Evolutionary conservation across 306 rosid species (phyloP).

Genomic region (Hylodesmum podocarpum): DNA sequence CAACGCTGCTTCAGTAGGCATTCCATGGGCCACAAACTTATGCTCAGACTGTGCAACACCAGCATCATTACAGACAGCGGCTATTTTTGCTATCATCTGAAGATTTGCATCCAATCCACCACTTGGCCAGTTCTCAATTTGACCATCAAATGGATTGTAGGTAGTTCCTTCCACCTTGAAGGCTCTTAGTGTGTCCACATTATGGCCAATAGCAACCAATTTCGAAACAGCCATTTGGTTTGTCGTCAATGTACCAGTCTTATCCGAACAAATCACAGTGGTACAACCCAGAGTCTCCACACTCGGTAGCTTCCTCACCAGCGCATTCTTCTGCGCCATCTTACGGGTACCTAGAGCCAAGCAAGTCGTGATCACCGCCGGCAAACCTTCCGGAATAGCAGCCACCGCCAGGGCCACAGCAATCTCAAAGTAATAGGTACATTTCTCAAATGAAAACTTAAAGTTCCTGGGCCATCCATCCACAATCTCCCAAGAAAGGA

Average conservation of each 20-base stretch:
- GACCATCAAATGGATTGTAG: conserved; percentile 65
- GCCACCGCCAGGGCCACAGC: conserved; percentile 68
- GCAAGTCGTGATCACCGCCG: conserved; percentile 58
- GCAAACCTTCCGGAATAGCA: conserved; percentile 64
- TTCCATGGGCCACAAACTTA: conserved; percentile 62
- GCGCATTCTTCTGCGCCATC: conserved; percentile 64
- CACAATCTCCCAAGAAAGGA: conserved; percentile 51
- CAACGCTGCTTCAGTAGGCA: conserved; percentile 83
- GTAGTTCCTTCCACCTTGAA: conserved; percentile 82
- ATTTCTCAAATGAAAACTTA: conserved; percentile 59
- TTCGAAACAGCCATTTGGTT: conserved; percentile 82
- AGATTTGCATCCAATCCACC: conserved; percentile 68
- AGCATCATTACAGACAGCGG: conserved; percentile 75
- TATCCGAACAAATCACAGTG: conserved; percentile 61
- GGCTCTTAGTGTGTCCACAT: conserved; percentile 39
- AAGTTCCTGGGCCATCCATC: conserved; percentile 55
- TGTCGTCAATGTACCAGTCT: conserved; percentile 57
- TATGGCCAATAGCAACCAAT: conserved; percentile 65
- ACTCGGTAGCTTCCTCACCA: conserved; percentile 72
- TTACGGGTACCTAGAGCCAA: conserved; percentile 57
- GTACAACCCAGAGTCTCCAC: conserved; percentile 64
- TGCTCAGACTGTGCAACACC: conserved; percentile 53
- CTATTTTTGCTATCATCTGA: conserved; percentile 66
- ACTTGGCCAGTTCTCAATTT: conserved; percentile 58
- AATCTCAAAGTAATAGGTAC: conserved; percentile 64